phyloP scores from a whole-genome alignment of 306 rosid species.

The Lathyrus oleraceus region DNA sequence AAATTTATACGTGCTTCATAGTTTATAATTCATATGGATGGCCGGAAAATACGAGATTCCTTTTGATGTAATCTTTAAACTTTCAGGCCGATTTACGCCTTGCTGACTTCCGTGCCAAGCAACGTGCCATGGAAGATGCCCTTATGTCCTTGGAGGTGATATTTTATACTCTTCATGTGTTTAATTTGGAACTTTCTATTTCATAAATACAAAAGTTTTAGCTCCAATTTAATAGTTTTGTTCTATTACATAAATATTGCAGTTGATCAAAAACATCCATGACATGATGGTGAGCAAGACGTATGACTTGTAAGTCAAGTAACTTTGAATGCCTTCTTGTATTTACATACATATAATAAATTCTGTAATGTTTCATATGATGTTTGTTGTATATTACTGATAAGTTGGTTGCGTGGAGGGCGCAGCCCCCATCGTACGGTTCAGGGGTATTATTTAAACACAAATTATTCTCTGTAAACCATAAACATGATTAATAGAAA shows the following conservation, averaged over 20 bases:
- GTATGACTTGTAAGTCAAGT: slow-evolving; percentile 73
- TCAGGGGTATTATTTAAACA: not conserved
- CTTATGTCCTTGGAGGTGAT: slow-evolving; percentile 90
- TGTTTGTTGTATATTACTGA: not conserved
- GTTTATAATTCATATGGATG: slow-evolving; percentile 11
- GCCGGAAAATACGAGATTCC: not conserved
- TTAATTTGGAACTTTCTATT: not conserved
- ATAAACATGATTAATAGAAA: not conserved
- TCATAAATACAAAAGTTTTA: not conserved
- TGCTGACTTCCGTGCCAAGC: slow-evolving; percentile 87
- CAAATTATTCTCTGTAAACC: not conserved
- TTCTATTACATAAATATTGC: slow-evolving; percentile 41
- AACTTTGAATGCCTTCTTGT: slow-evolving; percentile 20
- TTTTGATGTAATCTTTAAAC: slow-evolving; percentile 37
- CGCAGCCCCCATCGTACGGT: not conserved
- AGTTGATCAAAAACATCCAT: slow-evolving; percentile 79
- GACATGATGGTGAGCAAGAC: slow-evolving; percentile 74
- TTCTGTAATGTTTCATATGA: slow-evolving; percentile 34
- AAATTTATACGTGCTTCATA: too few relatives aligned
- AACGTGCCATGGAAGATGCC: slow-evolving; percentile 96
- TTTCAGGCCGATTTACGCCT: slow-evolving; percentile 88
- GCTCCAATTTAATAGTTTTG: slow-evolving; percentile 25
- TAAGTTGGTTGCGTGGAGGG: not conserved
- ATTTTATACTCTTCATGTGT: slow-evolving; percentile 23
- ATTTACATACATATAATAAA: not conserved